A percentile compares a stretch with the other conserved stretches of the same genome.
These are phyloP conservation scores for Sporothrix humicola DNA, from an alignment of 2,329 filamentous ascomycete species.

Conservation along the genomic window DNA sequence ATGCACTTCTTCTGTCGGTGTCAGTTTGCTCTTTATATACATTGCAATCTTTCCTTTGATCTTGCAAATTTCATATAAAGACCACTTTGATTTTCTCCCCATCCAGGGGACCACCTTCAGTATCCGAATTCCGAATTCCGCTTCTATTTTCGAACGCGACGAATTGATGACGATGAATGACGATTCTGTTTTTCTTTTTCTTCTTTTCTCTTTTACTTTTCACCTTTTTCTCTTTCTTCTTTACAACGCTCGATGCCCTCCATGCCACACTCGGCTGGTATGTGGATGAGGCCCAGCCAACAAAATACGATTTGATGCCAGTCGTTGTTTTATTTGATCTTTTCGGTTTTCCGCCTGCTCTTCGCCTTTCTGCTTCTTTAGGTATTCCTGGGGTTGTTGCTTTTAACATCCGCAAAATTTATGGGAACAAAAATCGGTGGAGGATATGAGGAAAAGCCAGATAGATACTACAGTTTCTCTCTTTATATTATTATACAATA, in stretches of 20 bases:
- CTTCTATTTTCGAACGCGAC: slow-evolving; percentile 25
- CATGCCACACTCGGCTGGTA: slow-evolving; percentile 13
- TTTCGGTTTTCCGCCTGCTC: not conserved
- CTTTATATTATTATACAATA: not conserved
- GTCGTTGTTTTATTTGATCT: not conserved
- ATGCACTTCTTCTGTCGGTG: not conserved
- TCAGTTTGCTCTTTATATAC: slow-evolving; percentile 27
- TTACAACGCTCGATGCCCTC: not conserved
- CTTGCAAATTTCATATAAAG: no score
- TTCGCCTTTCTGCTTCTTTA: not conserved
- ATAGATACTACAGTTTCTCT: slow-evolving; percentile 5
- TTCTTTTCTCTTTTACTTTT: not conserved
- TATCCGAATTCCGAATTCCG: slow-evolving; percentile 25
- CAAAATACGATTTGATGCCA: slow-evolving; percentile 22
- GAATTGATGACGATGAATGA: slow-evolving; percentile 32
- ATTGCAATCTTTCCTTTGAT: not conserved
- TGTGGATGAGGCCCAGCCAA: slow-evolving; percentile 14
- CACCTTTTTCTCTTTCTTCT: not conserved
- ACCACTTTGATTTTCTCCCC: no score
- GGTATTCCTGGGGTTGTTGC: not conserved
- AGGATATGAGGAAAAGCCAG: not conserved
- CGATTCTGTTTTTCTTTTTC: slow-evolving; percentile 32
- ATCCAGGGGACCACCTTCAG: not conserved
- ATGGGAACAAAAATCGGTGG: no score
- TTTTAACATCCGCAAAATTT: not conserved